phyloP scores from a whole-genome alignment of 2,329 filamentous ascomycete species.

The Beauveria sp. region DNA sequence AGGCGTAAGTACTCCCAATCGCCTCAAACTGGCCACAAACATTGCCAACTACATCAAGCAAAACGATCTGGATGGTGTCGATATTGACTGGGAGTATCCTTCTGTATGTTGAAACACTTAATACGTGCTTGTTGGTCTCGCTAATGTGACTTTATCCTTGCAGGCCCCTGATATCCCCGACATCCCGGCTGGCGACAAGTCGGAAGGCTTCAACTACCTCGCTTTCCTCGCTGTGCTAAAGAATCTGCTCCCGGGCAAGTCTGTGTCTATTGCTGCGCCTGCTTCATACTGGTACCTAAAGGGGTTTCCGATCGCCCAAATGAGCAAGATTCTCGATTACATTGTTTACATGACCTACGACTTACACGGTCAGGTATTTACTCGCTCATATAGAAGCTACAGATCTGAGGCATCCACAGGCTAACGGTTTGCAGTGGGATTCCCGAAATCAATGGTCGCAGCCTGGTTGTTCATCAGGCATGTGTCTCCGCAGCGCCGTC shows the following conservation, averaged over 20 bases:
- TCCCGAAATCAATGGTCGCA: conserved; percentile 15
- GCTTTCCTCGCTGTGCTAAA: not conserved
- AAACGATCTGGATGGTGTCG: too few relatives aligned
- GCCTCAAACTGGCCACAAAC: not conserved
- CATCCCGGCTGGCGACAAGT: conserved; percentile 11
- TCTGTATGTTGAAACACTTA: too few relatives aligned
- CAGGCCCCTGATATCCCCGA: conserved; percentile 15
- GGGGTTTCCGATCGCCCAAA: conserved; percentile 17
- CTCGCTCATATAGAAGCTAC: too few relatives aligned
- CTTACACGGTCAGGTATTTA: conserved; percentile 17
- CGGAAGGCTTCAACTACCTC: conserved; percentile 11
- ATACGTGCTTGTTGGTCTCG: too few relatives aligned
- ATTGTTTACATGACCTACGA: conserved; percentile 23
- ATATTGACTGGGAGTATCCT: too few relatives aligned
- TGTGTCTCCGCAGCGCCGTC: conserved; percentile 27
- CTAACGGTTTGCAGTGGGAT: too few relatives aligned
- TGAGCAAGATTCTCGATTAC: conserved; percentile 19
- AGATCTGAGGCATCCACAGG: too few relatives aligned
- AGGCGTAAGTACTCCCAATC: too few relatives aligned
- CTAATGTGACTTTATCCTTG: too few relatives aligned
- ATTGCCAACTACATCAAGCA: too few relatives aligned
- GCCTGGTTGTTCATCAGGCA: conserved; percentile 22
- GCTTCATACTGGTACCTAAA: conserved; percentile 24
- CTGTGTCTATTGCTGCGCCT: conserved; percentile 18
- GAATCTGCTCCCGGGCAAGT: not conserved